Base-by-base conservation (phyloP, 345 rosid genomes). In the Gossypium anomalum region DNA sequence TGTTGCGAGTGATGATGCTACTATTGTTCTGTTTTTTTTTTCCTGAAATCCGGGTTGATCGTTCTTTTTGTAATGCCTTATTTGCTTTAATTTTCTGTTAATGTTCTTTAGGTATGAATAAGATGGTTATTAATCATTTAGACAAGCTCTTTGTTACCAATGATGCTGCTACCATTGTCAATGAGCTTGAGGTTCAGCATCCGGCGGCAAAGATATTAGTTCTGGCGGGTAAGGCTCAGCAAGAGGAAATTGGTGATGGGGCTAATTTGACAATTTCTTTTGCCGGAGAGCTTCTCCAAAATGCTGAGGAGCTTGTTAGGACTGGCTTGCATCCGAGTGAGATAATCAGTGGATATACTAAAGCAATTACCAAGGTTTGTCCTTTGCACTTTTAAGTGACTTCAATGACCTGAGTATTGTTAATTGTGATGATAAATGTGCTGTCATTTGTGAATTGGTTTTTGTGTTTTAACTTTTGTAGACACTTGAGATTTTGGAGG, bases 211-310 rank as follows among this genome's bases (percentile, higher is more conserved):
- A 96, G 80, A 76, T 96, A 69, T 78, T 96, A 79, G 99, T 96
- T 45, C 71, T 96, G 66, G 99, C 99, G 9, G 95, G 88, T 29
- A 96, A 88, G 83, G 98, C 98, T 7, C 99, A 96, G 78, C 99
- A 96, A 76, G 98, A 93, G 82, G 99, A 96, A 74, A 96, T 96
- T 29, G 98, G 99, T 7, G 99, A 96, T 82, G 99, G 99, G 56
- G 97, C 98, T 7, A 96, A 96, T 79, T 76, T 96, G 85, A 80
- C 90, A 0, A 90, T 96, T 45, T 96, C 99, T 11, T 96, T 96
- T 61, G 88, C 98, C 0, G 99, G 99, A 20, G 98, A 92, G 87
- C 90, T 96, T 66, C 93, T 96, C 71, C 98, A 92, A 52, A 91
- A 89, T 58, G 99, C 99, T 0, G 99, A 87, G 76, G 97, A 92